Conservation (phyloP, 2,329 filamentous ascomycete genomes). For the Bertia moriformis region DNA sequence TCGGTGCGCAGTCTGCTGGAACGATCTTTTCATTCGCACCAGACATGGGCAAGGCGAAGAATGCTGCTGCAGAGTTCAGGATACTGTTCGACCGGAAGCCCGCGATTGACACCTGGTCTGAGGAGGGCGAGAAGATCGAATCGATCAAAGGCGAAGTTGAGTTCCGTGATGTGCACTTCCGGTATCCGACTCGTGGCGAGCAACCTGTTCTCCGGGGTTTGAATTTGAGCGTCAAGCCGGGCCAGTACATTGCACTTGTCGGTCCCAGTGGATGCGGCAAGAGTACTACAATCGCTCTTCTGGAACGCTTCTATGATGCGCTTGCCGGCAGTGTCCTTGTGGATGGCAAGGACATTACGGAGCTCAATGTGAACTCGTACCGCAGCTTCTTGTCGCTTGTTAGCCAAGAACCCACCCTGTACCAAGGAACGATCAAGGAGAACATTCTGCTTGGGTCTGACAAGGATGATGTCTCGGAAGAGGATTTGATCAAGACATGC, state of each 20-base stretch:
- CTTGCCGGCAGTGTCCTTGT: slow-evolving; percentile 66
- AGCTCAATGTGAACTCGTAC: slow-evolving; percentile 74
- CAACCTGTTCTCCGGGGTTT: slow-evolving; percentile 83
- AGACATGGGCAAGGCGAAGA: slow-evolving; percentile 84
- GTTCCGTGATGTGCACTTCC: slow-evolving; percentile 85
- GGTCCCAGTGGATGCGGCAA: slow-evolving; percentile 93
- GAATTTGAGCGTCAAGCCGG: slow-evolving; percentile 58
- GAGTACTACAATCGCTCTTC: slow-evolving; percentile 76
- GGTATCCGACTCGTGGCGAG: slow-evolving; percentile 80
- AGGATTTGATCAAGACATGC: slow-evolving; percentile 63
- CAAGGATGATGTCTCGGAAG: slow-evolving; percentile 53
- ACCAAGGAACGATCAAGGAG: slow-evolving; percentile 80
- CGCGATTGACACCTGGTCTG: slow-evolving; percentile 67
- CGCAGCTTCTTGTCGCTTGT: slow-evolving; percentile 74
- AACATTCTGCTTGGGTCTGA: slow-evolving; percentile 74
- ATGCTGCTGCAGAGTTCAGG: slow-evolving; percentile 69
- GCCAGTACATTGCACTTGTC: slow-evolving; percentile 77
- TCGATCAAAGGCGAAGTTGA: slow-evolving; percentile 66
- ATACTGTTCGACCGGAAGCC: slow-evolving; percentile 72
- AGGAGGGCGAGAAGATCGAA: slow-evolving; percentile 47
- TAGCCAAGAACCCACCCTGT: slow-evolving; percentile 85
- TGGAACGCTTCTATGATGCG: slow-evolving; percentile 92
- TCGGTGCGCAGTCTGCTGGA: slow-evolving; percentile 82
- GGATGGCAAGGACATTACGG: slow-evolving; percentile 69
- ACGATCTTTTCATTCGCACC: slow-evolving; percentile 80